Base-by-base conservation (phyloP, 2,329 filamentous ascomycete species). In the Epichloe gansuensis region DNA sequence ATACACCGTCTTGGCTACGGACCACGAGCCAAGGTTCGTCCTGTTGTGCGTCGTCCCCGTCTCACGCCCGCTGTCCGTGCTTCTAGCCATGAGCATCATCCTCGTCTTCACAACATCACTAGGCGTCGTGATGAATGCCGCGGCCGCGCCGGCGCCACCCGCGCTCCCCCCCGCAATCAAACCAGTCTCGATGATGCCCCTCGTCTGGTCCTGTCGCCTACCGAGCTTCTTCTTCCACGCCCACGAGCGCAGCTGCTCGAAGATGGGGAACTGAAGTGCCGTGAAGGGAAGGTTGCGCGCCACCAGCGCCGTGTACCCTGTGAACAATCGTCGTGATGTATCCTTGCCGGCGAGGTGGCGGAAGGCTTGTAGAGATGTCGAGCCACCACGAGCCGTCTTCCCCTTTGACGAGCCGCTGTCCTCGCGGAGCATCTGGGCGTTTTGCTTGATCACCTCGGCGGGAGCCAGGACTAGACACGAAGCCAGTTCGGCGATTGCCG, bases 401-500 rank as follows among this genome's bases (percentile, higher is more conserved):
- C 56, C 61, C 60, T 52, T 39, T 38, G 39, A 34, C 15, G 38
- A 31, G 38, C 38, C 40, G 57, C 43, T 53, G 55, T 53, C 59
- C 15, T 55, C 61, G 35, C 61, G 72, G 1, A 93, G 73, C 77
- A 95, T 89, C 66, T 95, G 89, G 0, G 90, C 89, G 66, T 95
- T 95, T 64, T 95, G 89, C 70, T 96, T 95, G 56, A 95, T 80
- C 7, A 95, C 87, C 65, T 95, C 89, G 13, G 89, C 88, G 0
- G 89, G 90, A 0, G 89, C 91, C 38, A 95, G 78, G 55, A 95
- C 87, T 21, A 89, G 75, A 63, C 90, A 95, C 5, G 88, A 90
- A 3, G 89, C 86, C 58, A 89, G 78, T 68, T 96, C 90, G 1
- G 85, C 90, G 15, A 81, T 69, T 2, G 82, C 84, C 1, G 88